Conservation (phyloP, 768 basidiomycete genomes). For the Mycena vitilis region DNA sequence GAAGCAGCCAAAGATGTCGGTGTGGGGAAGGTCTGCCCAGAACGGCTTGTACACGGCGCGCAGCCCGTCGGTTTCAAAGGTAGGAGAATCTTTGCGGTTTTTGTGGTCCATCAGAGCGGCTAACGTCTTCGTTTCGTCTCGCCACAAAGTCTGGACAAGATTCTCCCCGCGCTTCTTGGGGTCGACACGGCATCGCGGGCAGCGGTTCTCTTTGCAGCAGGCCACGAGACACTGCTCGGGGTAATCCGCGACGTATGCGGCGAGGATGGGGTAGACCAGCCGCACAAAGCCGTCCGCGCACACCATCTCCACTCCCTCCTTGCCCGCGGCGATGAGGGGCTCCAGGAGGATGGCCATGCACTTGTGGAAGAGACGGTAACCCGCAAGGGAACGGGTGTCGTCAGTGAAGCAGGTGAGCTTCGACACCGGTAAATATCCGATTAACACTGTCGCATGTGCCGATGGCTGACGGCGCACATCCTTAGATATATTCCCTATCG, state of each 20-base stretch:
- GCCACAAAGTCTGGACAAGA: background rate
- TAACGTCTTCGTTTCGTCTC: background rate
- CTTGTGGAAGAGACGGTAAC: conserved; percentile 48
- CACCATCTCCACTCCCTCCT: conserved; percentile 4
- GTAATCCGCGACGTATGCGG: background rate
- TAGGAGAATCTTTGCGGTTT: background rate
- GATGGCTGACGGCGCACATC: conserved; percentile 40
- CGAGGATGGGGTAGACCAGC: background rate
- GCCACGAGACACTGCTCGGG: conserved; percentile 44
- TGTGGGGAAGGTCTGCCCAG: conserved; percentile 4
- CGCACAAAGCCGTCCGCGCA: background rate
- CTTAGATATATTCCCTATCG: conserved; percentile 45
- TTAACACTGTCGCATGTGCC: conserved; percentile 40
- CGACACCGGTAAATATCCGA: conserved; percentile 49
- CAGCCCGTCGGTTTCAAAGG: background rate
- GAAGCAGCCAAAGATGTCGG: conserved; percentile 1
- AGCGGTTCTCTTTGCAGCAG: background rate
- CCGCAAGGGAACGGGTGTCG: conserved; percentile 7
- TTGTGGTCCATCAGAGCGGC: background rate
- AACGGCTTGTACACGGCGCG: background rate
- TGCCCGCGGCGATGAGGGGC: conserved; percentile 42
- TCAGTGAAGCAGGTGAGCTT: conserved; percentile 43
- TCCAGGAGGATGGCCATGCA: conserved; percentile 38
- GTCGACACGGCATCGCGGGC: background rate
- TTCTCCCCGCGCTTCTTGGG: background rate